phyloP scores from a whole-genome alignment of 2,329 filamentous ascomycete species.

The Stachybotrys chartarum region DNA sequence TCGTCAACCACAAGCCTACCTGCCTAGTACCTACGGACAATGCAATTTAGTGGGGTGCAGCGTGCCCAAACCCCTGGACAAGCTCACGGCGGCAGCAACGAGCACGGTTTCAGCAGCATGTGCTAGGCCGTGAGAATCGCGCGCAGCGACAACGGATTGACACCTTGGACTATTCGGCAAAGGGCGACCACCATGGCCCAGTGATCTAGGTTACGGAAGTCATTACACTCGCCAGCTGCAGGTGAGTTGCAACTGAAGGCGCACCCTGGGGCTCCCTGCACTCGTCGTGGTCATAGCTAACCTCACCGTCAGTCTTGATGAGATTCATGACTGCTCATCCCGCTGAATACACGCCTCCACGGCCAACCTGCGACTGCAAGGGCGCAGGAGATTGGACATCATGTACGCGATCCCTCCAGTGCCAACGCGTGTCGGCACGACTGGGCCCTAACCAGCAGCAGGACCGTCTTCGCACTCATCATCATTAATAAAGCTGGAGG shows the following conservation, averaged over 20 bases:
- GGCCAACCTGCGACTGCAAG: background rate
- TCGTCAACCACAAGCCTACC: too few relatives aligned
- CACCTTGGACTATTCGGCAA: too few relatives aligned
- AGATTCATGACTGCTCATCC: background rate
- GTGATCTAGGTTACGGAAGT: too few relatives aligned
- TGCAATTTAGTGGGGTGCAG: constrained; percentile 14
- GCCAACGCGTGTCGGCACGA: background rate
- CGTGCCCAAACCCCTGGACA: background rate
- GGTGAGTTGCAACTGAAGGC: too few relatives aligned
- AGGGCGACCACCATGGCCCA: too few relatives aligned
- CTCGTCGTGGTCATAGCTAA: background rate
- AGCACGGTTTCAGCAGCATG: too few relatives aligned
- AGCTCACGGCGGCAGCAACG: background rate
- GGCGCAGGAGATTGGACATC: background rate
- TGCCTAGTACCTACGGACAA: constrained; percentile 8
- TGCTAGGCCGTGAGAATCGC: too few relatives aligned
- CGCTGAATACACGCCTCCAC: background rate
- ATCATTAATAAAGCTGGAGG: constrained; percentile 99
- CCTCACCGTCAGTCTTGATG: background rate
- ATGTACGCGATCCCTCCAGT: background rate
- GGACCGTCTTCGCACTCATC: constrained; percentile 92
- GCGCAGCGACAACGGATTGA: too few relatives aligned
- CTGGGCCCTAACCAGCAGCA: constrained; percentile 26
- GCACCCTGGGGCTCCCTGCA: background rate
- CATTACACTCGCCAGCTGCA: too few relatives aligned